phyloP scores from a whole-genome alignment of 176 grass and related monocot genomes.

The Ampelocalamus luodianensis region DNA sequence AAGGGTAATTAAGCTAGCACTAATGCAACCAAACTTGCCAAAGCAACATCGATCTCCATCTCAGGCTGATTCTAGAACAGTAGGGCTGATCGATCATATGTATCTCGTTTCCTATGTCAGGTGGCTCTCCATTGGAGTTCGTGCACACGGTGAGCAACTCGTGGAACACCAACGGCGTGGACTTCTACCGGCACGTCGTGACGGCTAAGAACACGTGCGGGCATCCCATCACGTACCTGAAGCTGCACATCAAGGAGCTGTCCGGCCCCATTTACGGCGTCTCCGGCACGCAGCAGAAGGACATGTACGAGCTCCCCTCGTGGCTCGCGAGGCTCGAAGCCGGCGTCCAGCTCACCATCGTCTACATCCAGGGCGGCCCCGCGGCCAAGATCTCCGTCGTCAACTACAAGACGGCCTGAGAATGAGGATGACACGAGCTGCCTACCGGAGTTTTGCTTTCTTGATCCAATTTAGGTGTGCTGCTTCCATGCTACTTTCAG shows the following conservation, averaged over 20 bases:
- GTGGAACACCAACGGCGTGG: constrained; percentile 55
- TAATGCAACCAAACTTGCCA: no score
- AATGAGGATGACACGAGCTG: background rate
- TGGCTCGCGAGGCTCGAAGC: constrained; percentile 51
- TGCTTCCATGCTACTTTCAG: background rate
- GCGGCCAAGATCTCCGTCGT: constrained; percentile 60
- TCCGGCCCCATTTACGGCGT: constrained; percentile 66
- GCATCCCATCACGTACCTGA: constrained; percentile 70
- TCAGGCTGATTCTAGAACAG: no score
- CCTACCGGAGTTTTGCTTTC: background rate
- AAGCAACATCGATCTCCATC: no score
- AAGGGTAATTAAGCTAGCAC: background rate
- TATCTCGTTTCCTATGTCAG: no score
- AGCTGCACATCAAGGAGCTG: constrained; percentile 56
- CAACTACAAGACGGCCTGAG: constrained; percentile 52
- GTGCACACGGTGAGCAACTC: constrained; percentile 71
- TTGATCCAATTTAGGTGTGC: background rate
- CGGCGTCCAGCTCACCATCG: constrained; percentile 57
- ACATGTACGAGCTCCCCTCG: constrained; percentile 59
- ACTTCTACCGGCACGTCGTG: constrained; percentile 74
- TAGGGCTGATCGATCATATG: no score
- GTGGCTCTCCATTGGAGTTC: constrained; percentile 55
- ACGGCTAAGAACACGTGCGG: constrained; percentile 58
- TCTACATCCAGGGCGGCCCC: constrained; percentile 78
- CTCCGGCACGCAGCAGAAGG: constrained; percentile 40